Evolutionary conservation across 2,329 filamentous ascomycete species (phyloP).

Genomic region (Talaromyces sp.): DNA sequence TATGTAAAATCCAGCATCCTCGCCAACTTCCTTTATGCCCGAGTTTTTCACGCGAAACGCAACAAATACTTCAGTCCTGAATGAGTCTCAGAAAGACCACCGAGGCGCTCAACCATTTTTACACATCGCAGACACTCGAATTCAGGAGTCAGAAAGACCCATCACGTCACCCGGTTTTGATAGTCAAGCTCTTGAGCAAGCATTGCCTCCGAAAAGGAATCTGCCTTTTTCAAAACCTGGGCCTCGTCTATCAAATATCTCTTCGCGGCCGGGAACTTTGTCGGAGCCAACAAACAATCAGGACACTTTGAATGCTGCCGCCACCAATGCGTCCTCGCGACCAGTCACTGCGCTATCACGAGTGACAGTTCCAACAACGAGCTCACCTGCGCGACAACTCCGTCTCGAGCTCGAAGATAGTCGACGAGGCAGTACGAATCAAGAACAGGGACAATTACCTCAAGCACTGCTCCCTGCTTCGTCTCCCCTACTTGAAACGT

Average conservation of each 20-base stretch:
- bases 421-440: background rate
- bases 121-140: conserved; percentile 16
- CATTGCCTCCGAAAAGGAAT: conserved; percentile 42
- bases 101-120: background rate
- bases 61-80: background rate
- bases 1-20: conserved; percentile 5
- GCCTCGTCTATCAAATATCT: conserved; percentile 4
- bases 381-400: conserved; percentile 16
- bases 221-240: conserved; percentile 38
- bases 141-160: conserved; percentile 19
- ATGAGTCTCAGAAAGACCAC: conserved; percentile 5
- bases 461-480: background rate
- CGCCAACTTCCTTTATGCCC: conserved; percentile 2
- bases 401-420: conserved; percentile 16
- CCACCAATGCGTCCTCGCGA: background rate
- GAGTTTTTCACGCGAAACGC: background rate
- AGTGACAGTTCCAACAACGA: conserved; percentile 9
- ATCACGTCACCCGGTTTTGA: conserved; percentile 29
- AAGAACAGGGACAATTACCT: background rate
- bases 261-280: background rate
- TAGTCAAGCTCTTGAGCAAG: conserved; percentile 28
- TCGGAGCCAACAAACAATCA: background rate
- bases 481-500: conserved; percentile 11
- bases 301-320: background rate
- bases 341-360: conserved; percentile 11